These are phyloP conservation scores for Penicillium verrucosum DNA, from an alignment of 2,329 filamentous ascomycete genomes.

Conservation along the genomic window DNA sequence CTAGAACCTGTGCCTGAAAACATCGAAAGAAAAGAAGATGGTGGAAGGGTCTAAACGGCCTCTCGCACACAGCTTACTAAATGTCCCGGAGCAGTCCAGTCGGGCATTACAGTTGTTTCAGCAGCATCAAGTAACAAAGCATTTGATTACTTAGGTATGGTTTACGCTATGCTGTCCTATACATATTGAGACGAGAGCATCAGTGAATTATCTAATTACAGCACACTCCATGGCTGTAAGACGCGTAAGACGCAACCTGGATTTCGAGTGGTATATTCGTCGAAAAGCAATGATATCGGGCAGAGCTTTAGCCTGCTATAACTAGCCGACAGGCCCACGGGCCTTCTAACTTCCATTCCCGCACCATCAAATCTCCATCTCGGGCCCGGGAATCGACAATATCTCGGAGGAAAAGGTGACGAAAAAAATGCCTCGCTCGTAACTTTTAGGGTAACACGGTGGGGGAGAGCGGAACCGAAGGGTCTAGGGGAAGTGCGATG, in stretches of 20 bases:
- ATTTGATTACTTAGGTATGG: no score
- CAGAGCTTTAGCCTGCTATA: background rate
- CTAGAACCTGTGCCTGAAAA: no score
- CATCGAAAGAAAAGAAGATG: no score
- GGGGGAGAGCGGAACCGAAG: background rate
- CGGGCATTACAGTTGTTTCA: no score
- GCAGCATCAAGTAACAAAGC: no score
- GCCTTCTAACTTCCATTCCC: background rate
- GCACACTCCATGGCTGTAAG: background rate
- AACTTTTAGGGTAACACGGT: background rate
- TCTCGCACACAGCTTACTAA: no score
- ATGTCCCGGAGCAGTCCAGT: no score
- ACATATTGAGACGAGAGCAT: background rate
- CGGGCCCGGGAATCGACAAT: background rate
- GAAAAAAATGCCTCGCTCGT: background rate
- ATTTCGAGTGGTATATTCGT: background rate
- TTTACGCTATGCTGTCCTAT: no score
- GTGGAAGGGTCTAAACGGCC: no score
- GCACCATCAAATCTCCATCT: background rate
- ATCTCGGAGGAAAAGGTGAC: background rate
- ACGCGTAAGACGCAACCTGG: background rate
- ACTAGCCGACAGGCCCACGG: background rate
- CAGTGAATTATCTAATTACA: background rate
- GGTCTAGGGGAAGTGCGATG: conserved; percentile 2
- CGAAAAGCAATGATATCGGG: background rate